Evolutionary conservation across 1,284 basidiomycete species (phyloP).

Genomic region (Omphalotus olearius): DNA sequence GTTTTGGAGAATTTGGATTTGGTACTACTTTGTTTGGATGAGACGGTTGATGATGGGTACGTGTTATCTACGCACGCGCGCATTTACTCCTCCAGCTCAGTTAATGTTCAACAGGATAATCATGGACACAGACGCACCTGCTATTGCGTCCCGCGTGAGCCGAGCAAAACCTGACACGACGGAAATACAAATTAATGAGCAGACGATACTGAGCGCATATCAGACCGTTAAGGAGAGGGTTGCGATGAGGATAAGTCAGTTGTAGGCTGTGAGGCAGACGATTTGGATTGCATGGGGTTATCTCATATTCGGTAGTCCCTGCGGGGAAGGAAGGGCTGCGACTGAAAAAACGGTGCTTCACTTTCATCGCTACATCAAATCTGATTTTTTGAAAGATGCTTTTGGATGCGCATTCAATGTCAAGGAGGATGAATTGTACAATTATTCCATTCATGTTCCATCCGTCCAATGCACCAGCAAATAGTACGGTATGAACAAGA

Average conservation of each 20-base stretch:
- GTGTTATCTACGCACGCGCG: constrained; percentile 25
- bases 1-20: constrained; percentile 95
- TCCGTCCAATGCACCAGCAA: too few relatives aligned
- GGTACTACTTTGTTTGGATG: constrained; percentile 90
- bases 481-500: too few relatives aligned
- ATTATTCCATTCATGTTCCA: too few relatives aligned
- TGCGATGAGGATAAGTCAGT: constrained; percentile 51
- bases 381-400: too few relatives aligned
- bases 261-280: constrained; percentile 26
- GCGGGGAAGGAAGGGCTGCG: too few relatives aligned
- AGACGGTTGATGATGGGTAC: constrained; percentile 97
- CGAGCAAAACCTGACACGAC: constrained; percentile 90
- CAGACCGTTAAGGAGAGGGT: constrained; percentile 82
- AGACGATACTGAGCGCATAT: constrained; percentile 90
- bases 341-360: too few relatives aligned
- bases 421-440: too few relatives aligned
- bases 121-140: constrained; percentile 93
- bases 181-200: constrained; percentile 99
- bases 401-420: too few relatives aligned
- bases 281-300: too few relatives aligned
- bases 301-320: too few relatives aligned
- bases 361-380: too few relatives aligned
- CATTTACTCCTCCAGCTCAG: too few relatives aligned
- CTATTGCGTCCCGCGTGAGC: constrained; percentile 93
- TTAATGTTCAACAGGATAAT: constrained; percentile 88